Conservation (phyloP, 2,329 filamentous ascomycete genomes). For the Aspergillus tanneri region DNA sequence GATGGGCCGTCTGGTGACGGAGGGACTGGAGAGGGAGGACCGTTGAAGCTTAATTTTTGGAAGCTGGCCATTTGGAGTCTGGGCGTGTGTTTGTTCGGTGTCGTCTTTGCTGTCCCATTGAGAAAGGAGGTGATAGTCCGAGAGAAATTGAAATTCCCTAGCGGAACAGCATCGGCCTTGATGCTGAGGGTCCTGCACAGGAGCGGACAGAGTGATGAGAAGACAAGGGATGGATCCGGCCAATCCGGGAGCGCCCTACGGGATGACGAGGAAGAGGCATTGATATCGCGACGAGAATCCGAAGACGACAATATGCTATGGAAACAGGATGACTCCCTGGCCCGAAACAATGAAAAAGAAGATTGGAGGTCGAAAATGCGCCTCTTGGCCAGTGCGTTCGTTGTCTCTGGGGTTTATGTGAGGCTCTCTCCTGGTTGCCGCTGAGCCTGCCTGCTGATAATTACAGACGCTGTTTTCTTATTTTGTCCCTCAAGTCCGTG, state of each 20-base stretch:
- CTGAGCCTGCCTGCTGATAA: constrained; percentile 14
- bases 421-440: constrained; percentile 18
- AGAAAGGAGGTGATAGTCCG: constrained; percentile 88
- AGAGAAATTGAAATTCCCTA: constrained; percentile 91
- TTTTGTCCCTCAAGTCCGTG: constrained; percentile 80
- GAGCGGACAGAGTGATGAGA: constrained; percentile 45
- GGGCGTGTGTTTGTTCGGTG: constrained; percentile 92
- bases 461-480: constrained; percentile 79
- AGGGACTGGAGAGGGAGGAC: constrained; percentile 70
- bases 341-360: constrained; percentile 39
- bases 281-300: constrained; percentile 35
- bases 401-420: constrained; percentile 56
- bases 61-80: constrained; percentile 87
- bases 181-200: constrained; percentile 90
- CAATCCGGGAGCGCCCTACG: constrained; percentile 13
- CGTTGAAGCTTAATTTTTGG: constrained; percentile 67
- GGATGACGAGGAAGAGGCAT: constrained; percentile 30
- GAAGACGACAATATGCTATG: constrained; percentile 51
- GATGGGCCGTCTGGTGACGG: constrained; percentile 75
- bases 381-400: constrained; percentile 60
- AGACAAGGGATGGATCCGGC: constrained; percentile 26
- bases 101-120: constrained; percentile 91
- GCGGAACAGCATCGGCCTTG: constrained; percentile 89
- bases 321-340: constrained; percentile 39
- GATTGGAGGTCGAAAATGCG: constrained; percentile 65